Conservation (phyloP, 2,329 filamentous ascomycete genomes). For the Venturia effusa region DNA sequence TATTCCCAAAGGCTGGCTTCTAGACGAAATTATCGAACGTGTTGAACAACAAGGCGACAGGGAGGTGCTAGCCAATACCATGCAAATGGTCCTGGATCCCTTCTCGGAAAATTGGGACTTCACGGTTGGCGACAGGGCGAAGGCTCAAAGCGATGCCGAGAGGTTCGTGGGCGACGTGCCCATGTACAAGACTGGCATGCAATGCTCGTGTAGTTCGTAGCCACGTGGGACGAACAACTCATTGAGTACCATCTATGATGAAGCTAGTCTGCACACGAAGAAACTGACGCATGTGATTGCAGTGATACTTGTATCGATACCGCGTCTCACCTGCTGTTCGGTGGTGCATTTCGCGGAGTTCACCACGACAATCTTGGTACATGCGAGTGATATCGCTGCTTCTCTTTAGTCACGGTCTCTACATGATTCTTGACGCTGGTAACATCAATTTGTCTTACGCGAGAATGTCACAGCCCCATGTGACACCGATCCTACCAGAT, state of each 20-base stretch:
- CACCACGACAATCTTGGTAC: background rate
- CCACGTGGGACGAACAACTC: background rate
- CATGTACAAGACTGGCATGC: slow-evolving; percentile 64
- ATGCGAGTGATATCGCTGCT: background rate
- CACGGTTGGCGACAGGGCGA: slow-evolving; percentile 47
- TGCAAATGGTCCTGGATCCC: slow-evolving; percentile 74
- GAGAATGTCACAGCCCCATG: background rate
- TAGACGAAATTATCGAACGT: slow-evolving; percentile 83
- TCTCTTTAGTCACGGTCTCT: background rate
- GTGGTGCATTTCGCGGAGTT: background rate
- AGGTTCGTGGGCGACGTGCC: slow-evolving; percentile 83
- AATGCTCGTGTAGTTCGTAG: slow-evolving; percentile 91
- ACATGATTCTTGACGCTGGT: background rate
- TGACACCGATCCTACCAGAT: background rate
- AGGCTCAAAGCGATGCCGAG: slow-evolving; percentile 40
- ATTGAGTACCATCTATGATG: background rate
- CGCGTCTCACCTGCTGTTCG: background rate
- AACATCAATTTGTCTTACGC: background rate
- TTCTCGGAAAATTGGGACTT: slow-evolving; percentile 69
- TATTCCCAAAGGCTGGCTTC: slow-evolving; percentile 77
- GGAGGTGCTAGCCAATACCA: slow-evolving; percentile 63
- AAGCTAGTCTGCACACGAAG: background rate
- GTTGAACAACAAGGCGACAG: slow-evolving; percentile 78
- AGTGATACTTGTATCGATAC: background rate
- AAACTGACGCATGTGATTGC: background rate